These are phyloP conservation scores for Tuber umbilicatum DNA, from an alignment of 495 filamentous ascomycete species.

Conservation along the genomic window DNA sequence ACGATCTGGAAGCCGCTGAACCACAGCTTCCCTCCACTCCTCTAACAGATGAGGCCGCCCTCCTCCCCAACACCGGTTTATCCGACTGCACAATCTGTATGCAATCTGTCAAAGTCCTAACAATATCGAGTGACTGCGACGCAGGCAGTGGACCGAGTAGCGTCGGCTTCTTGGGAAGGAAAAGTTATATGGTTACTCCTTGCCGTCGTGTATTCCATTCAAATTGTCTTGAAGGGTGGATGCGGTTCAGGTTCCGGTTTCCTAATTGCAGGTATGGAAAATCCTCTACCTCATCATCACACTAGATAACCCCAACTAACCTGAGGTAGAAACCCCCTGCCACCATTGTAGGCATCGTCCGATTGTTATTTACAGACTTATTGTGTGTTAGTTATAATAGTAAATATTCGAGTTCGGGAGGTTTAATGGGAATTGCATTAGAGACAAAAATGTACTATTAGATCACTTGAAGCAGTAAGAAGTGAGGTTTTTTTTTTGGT, in stretches of 20 bases:
- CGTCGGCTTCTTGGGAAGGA: conserved; percentile 64
- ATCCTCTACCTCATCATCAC: neutral
- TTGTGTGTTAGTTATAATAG: neutral
- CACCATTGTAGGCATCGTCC: conserved; percentile 17
- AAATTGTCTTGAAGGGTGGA: conserved; percentile 89
- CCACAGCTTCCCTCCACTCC: conserved; percentile 32
- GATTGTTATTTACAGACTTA: neutral
- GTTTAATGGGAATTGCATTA: neutral
- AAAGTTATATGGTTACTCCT: conserved; percentile 92
- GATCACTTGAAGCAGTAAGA: neutral
- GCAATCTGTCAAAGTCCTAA: conserved; percentile 77
- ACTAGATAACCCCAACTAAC: neutral
- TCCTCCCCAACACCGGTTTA: conserved; percentile 47
- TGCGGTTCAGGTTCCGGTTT: conserved; percentile 85
- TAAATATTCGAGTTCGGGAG: neutral
- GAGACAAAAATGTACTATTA: neutral
- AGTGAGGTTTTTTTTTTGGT: neutral
- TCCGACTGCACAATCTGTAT: conserved; percentile 95
- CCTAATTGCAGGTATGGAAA: conserved; percentile 81
- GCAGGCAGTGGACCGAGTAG: conserved; percentile 51
- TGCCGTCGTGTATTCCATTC: conserved; percentile 96
- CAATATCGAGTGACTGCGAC: conserved; percentile 57
- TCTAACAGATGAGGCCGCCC: conserved; percentile 4
- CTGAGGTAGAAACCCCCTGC: conserved; percentile 22
- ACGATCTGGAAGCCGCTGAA: conserved; percentile 61